A percentile compares a stretch with the other conserved stretches of the same genome.
These are phyloP conservation scores for Elsinoe fawcettii DNA, from an alignment of 2,329 filamentous ascomycete species.

Conservation along the genomic window DNA sequence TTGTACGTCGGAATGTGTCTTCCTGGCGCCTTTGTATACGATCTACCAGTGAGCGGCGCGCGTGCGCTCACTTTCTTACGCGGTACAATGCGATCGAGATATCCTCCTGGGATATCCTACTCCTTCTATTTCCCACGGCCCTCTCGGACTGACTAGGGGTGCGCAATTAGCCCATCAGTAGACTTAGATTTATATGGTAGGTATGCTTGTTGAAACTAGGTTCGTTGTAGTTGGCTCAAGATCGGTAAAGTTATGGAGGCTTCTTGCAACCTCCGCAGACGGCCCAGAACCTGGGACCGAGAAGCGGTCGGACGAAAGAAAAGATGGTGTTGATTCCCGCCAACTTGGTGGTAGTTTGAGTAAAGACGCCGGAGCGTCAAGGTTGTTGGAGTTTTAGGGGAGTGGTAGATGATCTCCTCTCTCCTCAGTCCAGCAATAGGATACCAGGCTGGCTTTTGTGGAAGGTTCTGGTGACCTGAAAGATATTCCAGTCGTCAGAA, in stretches of 20 bases:
- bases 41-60: conserved; percentile 42
- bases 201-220: conserved; percentile 17
- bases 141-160: conserved; percentile 40
- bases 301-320: conserved; percentile 77
- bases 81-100: conserved; percentile 41
- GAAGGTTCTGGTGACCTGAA: not conserved
- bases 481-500: not conserved
- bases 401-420: not conserved
- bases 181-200: conserved; percentile 20
- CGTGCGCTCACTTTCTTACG: conserved; percentile 46
- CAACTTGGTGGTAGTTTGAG: conserved; percentile 72
- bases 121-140: conserved; percentile 26
- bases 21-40: conserved; percentile 5
- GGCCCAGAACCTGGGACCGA: conserved; percentile 88
- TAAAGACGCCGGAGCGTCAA: conserved; percentile 28
- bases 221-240: conserved; percentile 15
- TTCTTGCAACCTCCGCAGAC: conserved; percentile 95
- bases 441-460: not conserved
- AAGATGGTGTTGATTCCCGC: conserved; percentile 70
- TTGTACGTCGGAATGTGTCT: not conserved
- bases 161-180: conserved; percentile 34
- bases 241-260: conserved; percentile 76
- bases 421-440: not conserved
- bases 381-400: not conserved
- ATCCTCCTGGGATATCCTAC: not conserved